Conservation (phyloP, 352 stramenopile genomes). For the Phytophthora melonis region DNA sequence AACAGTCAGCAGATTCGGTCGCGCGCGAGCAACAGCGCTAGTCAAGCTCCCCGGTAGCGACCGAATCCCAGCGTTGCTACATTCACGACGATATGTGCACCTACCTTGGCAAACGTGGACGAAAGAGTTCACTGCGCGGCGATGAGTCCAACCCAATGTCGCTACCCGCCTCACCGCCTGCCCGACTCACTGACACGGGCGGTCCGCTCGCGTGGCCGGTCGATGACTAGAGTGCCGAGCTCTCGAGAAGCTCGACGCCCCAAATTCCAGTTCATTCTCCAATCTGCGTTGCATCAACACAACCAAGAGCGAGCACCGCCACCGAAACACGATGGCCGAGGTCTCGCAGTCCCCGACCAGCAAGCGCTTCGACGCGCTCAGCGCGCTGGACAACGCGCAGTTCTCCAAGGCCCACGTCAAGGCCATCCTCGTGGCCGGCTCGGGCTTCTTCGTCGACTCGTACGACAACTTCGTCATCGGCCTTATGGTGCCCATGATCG, state of each 20-base stretch:
- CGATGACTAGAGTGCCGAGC: too few species aligned
- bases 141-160: slow-evolving; percentile 29
- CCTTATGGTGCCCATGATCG: slow-evolving; percentile 59
- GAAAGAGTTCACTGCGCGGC: slow-evolving; percentile 1
- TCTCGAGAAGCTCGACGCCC: too few species aligned
- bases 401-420: slow-evolving; percentile 60
- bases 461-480: slow-evolving; percentile 70
- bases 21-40: neutral
- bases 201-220: neutral
- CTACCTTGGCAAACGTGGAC: neutral
- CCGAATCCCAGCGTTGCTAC: slow-evolving; percentile 14
- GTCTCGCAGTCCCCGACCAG: slow-evolving; percentile 20
- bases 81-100: slow-evolving; percentile 15
- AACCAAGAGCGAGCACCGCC: too few species aligned
- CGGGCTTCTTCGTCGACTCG: slow-evolving; percentile 65
- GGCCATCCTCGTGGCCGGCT: slow-evolving; percentile 56
- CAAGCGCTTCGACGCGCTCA: slow-evolving; percentile 41
- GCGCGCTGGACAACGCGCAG: slow-evolving; percentile 56
- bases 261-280: slow-evolving; percentile 18
- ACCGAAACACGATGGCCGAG: slow-evolving; percentile 25
- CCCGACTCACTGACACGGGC: slow-evolving; percentile 32
- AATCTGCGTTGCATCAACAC: slow-evolving; percentile 6
- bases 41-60: neutral
- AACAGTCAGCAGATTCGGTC: slow-evolving; percentile 20
- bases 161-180: slow-evolving; percentile 16